These are phyloP conservation scores for Mucor velutinosus DNA, from an alignment of 371 early-diverging fungal species.

Conservation along the genomic window DNA sequence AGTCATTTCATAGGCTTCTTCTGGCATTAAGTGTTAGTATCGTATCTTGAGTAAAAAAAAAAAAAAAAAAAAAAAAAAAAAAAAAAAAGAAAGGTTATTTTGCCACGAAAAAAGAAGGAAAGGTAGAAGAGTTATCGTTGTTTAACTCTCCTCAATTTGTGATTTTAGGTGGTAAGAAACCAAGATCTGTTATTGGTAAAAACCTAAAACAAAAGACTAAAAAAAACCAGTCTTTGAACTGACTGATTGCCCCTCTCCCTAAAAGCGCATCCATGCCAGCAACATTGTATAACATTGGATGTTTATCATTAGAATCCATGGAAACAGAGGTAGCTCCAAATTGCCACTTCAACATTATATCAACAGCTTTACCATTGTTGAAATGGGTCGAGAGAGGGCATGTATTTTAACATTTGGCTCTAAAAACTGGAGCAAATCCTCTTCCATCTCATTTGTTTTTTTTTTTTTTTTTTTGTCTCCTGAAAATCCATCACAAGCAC, in stretches of 20 bases:
- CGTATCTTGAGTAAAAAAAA: not conserved
- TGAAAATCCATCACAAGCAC: not conserved
- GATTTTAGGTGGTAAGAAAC: not conserved
- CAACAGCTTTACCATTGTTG: not conserved
- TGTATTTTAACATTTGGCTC: not conserved
- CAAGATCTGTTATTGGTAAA: constrained; percentile 1
- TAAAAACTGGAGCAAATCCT: not conserved
- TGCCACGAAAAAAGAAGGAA: not conserved
- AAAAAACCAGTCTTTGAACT: not conserved
- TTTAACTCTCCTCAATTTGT: not conserved
- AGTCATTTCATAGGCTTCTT: constrained; percentile 23
- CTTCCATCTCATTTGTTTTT: not conserved
- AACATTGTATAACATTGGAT: not conserved
- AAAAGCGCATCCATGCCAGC: not conserved
- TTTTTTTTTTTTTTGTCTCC: not conserved
- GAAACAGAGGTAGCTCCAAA: not conserved
- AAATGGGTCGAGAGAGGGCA: not conserved
- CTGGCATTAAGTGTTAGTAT: not conserved
- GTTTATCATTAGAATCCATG: not conserved
- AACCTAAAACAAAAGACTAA: not conserved
- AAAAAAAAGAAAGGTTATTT: not conserved
- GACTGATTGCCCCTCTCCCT: not conserved
- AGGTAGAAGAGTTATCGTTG: not conserved
- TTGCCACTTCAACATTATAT: not conserved
- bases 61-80: not conserved